Evolutionary conservation across 2,329 filamentous ascomycete species (phyloP).

Genomic region (Pseudomassariella vexata): DNA sequence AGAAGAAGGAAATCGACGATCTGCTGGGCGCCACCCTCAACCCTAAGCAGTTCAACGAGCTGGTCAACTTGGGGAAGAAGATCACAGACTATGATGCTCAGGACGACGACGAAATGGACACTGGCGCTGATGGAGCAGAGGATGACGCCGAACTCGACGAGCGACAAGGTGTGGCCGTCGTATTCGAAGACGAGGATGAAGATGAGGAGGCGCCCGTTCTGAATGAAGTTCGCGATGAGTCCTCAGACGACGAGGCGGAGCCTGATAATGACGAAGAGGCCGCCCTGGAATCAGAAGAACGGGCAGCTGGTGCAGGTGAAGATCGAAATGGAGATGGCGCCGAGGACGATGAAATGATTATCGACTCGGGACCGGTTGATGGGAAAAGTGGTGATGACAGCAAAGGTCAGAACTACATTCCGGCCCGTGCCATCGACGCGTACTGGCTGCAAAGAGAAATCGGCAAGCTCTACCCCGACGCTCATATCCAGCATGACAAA

Average conservation of each 20-base stretch:
- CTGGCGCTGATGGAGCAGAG: conserved; percentile 56
- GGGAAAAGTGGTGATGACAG: conserved; percentile 39
- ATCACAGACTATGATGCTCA: conserved; percentile 98
- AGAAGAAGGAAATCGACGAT: conserved; percentile 96
- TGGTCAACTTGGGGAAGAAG: conserved; percentile 95
- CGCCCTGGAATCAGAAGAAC: conserved; percentile 45
- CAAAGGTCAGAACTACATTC: conserved; percentile 58
- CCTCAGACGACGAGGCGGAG: conserved; percentile 73
- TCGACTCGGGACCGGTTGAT: conserved; percentile 57
- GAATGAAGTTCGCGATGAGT: conserved; percentile 83
- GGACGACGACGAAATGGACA: conserved; percentile 83
- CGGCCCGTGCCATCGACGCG: conserved; percentile 88
- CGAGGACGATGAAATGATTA: conserved; percentile 73
- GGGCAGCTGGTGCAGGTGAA: conserved; percentile 40
- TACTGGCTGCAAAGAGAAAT: conserved; percentile 97
- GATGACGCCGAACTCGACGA: conserved; percentile 81
- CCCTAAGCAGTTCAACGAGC: conserved; percentile 91
- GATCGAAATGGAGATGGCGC: conserved; percentile 40
- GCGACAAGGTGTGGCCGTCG: conserved; percentile 91
- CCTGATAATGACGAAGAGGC: conserved; percentile 55
- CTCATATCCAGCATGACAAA: conserved; percentile 90
- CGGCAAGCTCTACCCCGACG: conserved; percentile 80
- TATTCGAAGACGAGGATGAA: conserved; percentile 89
- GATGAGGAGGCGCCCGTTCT: conserved; percentile 74
- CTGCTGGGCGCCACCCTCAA: conserved; percentile 77